These are phyloP conservation scores for Microcos paniculata DNA, from an alignment of 345 rosid genomes.

Conservation along the genomic window DNA sequence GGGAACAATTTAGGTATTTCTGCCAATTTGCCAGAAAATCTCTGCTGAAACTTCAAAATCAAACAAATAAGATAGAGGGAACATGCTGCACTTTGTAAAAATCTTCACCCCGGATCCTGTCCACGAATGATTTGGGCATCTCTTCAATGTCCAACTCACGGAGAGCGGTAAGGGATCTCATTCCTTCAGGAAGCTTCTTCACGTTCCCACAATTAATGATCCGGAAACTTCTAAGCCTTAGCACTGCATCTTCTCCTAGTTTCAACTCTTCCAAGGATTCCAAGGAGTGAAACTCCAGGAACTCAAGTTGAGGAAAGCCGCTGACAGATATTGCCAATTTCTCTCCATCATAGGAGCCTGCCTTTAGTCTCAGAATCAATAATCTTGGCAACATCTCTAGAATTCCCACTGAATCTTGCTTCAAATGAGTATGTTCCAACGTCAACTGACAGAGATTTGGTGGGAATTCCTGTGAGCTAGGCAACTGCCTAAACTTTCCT, in stretches of 20 bases:
- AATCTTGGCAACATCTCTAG: slow-evolving; percentile 20
- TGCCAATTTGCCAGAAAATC: background rate
- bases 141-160: slow-evolving; percentile 15
- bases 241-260: slow-evolving; percentile 16
- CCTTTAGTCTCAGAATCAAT: slow-evolving; percentile 15
- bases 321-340: slow-evolving; percentile 2
- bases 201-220: slow-evolving; percentile 13
- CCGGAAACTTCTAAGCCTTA: slow-evolving; percentile 17
- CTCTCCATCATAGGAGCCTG: slow-evolving; percentile 3
- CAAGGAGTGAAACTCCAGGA: slow-evolving; percentile 14
- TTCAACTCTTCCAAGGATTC: slow-evolving; percentile 19
- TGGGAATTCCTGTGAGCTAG: slow-evolving; percentile 17
- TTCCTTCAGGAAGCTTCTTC: slow-evolving; percentile 16
- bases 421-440: slow-evolving; percentile 16
- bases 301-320: slow-evolving; percentile 18
- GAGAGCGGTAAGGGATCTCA: background rate
- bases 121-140: slow-evolving; percentile 18
- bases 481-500: slow-evolving; percentile 2
- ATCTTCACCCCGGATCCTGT: slow-evolving; percentile 17
- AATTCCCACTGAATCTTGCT: slow-evolving; percentile 5
- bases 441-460: slow-evolving; percentile 19
- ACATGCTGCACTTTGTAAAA: slow-evolving; percentile 21
- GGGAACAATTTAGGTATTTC: too few species aligned
- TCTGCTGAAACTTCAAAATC: background rate
- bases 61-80: slow-evolving; percentile 14